These are phyloP conservation scores for Paramecium sonneborni DNA, from an alignment of 73 alveolate species.

Conservation along the genomic window DNA sequence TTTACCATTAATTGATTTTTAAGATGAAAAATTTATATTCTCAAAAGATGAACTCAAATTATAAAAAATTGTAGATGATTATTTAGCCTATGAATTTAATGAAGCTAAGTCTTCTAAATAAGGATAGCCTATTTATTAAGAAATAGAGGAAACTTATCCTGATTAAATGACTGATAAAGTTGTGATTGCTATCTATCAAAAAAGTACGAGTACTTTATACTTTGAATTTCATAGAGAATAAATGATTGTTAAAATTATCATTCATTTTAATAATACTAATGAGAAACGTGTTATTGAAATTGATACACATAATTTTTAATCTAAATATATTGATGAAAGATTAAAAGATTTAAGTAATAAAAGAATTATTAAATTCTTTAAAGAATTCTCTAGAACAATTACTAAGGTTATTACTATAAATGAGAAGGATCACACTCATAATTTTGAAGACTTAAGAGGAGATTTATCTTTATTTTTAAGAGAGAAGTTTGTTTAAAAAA, in stretches of 20 bases:
- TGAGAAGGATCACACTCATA: not conserved
- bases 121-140: not conserved
- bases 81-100: not conserved
- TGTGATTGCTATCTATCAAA: not conserved
- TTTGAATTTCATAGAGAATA: not conserved
- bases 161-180: slow-evolving; percentile 17
- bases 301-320: not conserved
- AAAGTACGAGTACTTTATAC: not conserved
- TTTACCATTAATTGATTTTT: not conserved
- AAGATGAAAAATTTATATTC: not conserved
- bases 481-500: slow-evolving; percentile 1
- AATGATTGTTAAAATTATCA: not conserved
- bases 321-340: slow-evolving; percentile 26
- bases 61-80: not conserved
- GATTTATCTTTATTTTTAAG: not conserved
- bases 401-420: not conserved
- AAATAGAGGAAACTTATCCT: not conserved
- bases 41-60: not conserved
- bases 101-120: not conserved
- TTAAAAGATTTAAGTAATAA: not conserved
- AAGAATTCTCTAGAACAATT: not conserved
- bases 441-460: slow-evolving; percentile 17
- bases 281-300: not conserved
- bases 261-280: not conserved
- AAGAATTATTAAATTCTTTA: not conserved